Evolutionary conservation across 164 flowering plant species (phyloP).

Genomic region (Paratinospora sagittata): DNA sequence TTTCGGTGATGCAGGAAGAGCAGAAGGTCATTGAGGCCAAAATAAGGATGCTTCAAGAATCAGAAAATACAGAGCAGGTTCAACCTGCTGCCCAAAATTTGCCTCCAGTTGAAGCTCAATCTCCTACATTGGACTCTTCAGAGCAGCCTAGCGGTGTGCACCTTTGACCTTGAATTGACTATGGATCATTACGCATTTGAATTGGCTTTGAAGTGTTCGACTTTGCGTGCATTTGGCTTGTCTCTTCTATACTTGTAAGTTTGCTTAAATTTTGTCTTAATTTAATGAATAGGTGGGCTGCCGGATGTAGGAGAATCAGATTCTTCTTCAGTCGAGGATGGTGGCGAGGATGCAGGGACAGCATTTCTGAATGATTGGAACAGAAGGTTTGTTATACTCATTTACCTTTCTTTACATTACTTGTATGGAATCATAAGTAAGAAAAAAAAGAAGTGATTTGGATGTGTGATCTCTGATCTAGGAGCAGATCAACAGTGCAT

Average conservation of each 20-base stretch:
- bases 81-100: conserved; percentile 2
- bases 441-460: too few species aligned
- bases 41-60: conserved; percentile 31
- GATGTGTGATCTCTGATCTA: not conserved
- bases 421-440: too few species aligned
- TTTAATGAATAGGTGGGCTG: conserved; percentile 14
- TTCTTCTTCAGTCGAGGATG: conserved; percentile 1
- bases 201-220: not conserved
- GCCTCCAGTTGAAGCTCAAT: conserved; percentile 11
- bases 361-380: conserved; percentile 12
- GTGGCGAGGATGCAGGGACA: conserved; percentile 13
- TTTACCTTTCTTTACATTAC: too few species aligned
- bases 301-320: conserved; percentile 5
- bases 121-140: conserved; percentile 9
- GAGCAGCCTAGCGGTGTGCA: conserved; percentile 10
- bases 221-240: not conserved
- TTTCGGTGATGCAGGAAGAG: conserved; percentile 28
- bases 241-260: too few species aligned
- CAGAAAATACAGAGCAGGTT: conserved; percentile 16
- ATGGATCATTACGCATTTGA: not conserved
- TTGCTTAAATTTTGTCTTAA: conserved; percentile 1
- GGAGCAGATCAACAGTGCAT: not conserved
- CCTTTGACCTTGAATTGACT: not conserved
- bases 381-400: conserved; percentile 17
- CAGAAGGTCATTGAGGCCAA: conserved; percentile 35